phyloP scores from a whole-genome alignment of 2,329 filamentous ascomycete species.

The Beauveria scarabaeidicola region DNA sequence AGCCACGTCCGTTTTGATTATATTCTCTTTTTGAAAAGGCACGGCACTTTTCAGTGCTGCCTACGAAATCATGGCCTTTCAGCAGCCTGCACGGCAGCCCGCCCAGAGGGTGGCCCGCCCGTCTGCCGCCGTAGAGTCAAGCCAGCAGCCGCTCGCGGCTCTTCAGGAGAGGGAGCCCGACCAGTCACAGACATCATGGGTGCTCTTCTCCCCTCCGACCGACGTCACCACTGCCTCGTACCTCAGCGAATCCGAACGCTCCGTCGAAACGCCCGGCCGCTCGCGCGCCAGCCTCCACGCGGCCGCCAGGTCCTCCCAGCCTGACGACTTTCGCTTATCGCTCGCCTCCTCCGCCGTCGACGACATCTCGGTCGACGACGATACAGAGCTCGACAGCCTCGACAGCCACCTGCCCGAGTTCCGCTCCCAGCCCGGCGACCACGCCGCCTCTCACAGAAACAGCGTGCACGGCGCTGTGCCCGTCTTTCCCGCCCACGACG shows the following conservation, averaged over 20 bases:
- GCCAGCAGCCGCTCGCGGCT: constrained; percentile 19
- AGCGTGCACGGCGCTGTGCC: constrained; percentile 44
- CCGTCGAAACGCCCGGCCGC: constrained; percentile 56
- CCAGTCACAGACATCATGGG: constrained; percentile 79
- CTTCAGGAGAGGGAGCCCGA: constrained; percentile 37
- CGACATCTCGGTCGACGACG: constrained; percentile 45
- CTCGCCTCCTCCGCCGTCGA: constrained; percentile 29
- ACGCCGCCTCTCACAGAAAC: constrained; percentile 17
- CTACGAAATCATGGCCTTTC: constrained; percentile 44
- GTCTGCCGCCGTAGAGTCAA: constrained; percentile 29
- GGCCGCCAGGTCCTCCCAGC: constrained; percentile 50
- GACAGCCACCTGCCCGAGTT: constrained; percentile 90
- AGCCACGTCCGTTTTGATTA: background rate
- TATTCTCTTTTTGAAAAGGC: background rate
- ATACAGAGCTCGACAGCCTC: constrained; percentile 80
- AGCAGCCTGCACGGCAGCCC: constrained; percentile 47
- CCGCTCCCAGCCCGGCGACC: constrained; percentile 46
- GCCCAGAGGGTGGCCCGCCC: constrained; percentile 39
- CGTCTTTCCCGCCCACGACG: constrained; percentile 86
- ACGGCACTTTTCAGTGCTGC: background rate
- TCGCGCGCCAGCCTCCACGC: constrained; percentile 72
- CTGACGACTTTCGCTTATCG: constrained; percentile 35
- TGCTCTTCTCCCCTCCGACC: constrained; percentile 77
- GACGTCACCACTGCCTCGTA: constrained; percentile 56
- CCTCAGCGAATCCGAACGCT: constrained; percentile 57